Base-by-base conservation (phyloP, 495 filamentous ascomycete species). In the Apodospora peruviana region DNA sequence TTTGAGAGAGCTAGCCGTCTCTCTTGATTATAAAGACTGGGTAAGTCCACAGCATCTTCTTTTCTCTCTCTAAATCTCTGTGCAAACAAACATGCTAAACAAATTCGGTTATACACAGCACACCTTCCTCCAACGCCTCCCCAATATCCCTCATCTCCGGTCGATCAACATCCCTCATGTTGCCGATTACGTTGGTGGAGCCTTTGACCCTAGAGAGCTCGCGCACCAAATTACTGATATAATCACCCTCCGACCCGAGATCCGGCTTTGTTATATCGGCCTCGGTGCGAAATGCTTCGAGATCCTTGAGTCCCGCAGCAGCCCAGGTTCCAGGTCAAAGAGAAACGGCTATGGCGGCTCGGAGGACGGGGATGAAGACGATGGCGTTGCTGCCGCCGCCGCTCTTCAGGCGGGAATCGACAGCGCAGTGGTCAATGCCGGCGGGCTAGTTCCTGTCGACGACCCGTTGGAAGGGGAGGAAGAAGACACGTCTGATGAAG, bases 231-330 rank as follows among this genome's bases (percentile, higher is more conserved):
- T 95, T 40, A 72, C 90, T 25, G 88, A 96, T 62, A 86, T 94
- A 21, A 85, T 95, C 47, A 84, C 86, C 37, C 75, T 96, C 25
- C 80, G 90, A n/a, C 85, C 87, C 0, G 90, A 96, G 51, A 80
- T 95, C 21, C 83, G 85, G 52, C 69, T 96, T 12, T 87, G 82
- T 54, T 95, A 95, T 57, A 72, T 93, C 50, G 91, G 88, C n/a
- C 79, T 95, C 40, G 70, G 75, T 25, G 69, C 65, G 5, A 95
- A 94, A 64, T 96, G 91, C 66, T 96, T 88, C 58, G 90, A 96
- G 61, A 86, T 96, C 41, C 71, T 90, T 8, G 91, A 96, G 62
- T 74, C 73, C 32, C 74, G 73, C 19, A 67, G 67, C 12, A 67
- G 77, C 43, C n/a, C n/a, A n/a, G 74, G 59, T 38, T 46, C 36